A percentile compares a stretch with the other conserved stretches of the same genome.
phyloP scores from a whole-genome alignment of 2,329 filamentous ascomycete species.

The Fusarium kyushuense region DNA sequence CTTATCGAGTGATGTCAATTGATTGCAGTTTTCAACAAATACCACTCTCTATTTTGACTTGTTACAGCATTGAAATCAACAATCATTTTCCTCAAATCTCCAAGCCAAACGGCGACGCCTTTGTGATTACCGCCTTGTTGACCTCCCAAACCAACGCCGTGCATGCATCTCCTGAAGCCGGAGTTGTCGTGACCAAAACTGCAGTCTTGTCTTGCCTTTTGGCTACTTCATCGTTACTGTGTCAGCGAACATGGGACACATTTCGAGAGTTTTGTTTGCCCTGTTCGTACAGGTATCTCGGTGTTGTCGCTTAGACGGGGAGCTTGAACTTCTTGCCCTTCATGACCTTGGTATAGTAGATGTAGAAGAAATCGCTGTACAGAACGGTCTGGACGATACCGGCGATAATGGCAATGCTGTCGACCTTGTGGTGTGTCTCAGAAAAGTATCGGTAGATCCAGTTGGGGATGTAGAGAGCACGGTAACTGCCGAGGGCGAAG shows the following conservation, averaged over 20 bases:
- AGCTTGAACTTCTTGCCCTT: constrained; percentile 91
- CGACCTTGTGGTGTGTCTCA: constrained; percentile 77
- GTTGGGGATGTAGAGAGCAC: constrained; percentile 97
- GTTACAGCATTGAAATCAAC: constrained; percentile 39
- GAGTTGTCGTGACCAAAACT: constrained; percentile 41
- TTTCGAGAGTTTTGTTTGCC: constrained; percentile 17
- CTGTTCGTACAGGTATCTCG: constrained; percentile 28
- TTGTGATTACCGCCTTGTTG: constrained; percentile 46
- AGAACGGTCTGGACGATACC: constrained; percentile 93
- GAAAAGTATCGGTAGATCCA: constrained; percentile 93
- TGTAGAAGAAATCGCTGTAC: constrained; percentile 99
- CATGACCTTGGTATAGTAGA: constrained; percentile 97
- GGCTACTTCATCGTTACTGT: constrained; percentile 37
- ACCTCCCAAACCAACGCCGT: constrained; percentile 50
- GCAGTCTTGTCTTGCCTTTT: constrained; percentile 30
- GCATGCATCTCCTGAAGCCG: constrained; percentile 48
- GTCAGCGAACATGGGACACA: constrained; percentile 13
- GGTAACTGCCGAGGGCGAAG: constrained; percentile 90
- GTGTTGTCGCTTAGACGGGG: constrained; percentile 70
- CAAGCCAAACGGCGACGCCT: constrained; percentile 47
- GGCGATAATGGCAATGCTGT: constrained; percentile 88
- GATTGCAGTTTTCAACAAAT: constrained; percentile 20
- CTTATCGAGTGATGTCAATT: constrained; percentile 5
- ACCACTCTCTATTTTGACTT: constrained; percentile 44
- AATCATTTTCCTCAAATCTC: constrained; percentile 33